Base-by-base conservation (phyloP, 139 green algal species). In the Chlamydomonas sphaeroides region DNA sequence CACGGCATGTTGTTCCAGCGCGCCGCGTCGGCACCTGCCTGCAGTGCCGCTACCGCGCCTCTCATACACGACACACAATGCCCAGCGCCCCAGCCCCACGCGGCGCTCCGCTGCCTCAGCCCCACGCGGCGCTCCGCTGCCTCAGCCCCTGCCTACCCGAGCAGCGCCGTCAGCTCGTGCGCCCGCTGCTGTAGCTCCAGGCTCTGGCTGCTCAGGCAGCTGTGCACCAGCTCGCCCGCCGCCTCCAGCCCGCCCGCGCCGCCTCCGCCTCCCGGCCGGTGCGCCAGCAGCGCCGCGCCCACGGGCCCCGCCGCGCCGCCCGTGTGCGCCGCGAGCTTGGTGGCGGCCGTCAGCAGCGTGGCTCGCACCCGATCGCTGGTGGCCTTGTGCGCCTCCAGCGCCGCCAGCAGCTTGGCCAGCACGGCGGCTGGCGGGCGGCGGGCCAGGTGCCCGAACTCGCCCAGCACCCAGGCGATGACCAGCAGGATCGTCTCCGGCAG, bases 131-230 rank as follows among this genome's bases (percentile, higher is more conserved):
- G 0, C 48, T 76, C n/a, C 68, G 7, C 68, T 32, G 18, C 38
- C 57, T 25, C 65, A 86, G 35, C 15, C n/a, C 67, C 15, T 28
- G 26, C 79, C 32, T 36, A 79, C 71, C 32, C 85, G 30, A 96
- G 80, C 70, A 98, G 88, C 8, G 92, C 90, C 68, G 87, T 69
- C 48, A 97, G 86, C 91, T 99, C 94, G 30, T 95, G 87, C 28
- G 96, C 95, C 18, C 94, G 85, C 86, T 98, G 94, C 93, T 98
- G 96, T 78, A 98, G 86, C 84, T 97, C 94, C 59, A 93, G 82
- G 17, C 74, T 82, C 49, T 86, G 86, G 10, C 89, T 92, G 51
- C 45, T 38, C 5, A 65, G 71, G 56, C 42, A 61, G 30, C 68
- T 67, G 72, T 72, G 35, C 85, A 89, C 79, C 23, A 80, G 45